A percentile compares a stretch with the other conserved stretches of the same genome.
Conservation (phyloP, 1,284 basidiomycete species). For the Heimioporus punctisporus region DNA sequence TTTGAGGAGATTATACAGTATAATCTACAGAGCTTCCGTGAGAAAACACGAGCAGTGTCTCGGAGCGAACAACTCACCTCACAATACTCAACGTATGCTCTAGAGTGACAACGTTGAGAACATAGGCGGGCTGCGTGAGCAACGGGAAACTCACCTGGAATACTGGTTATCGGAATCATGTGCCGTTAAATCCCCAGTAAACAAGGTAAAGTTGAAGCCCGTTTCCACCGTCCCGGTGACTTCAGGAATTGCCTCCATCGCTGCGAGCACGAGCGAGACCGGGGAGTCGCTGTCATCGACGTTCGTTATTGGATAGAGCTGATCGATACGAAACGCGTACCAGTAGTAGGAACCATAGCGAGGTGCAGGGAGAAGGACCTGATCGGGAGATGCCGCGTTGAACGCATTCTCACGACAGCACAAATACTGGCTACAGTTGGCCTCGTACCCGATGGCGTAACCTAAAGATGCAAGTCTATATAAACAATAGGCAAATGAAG, state of each 20-base stretch:
- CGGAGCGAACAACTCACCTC: constrained; percentile 32
- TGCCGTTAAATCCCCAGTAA: constrained; percentile 78
- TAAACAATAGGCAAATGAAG: neutral
- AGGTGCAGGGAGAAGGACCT: constrained; percentile 55
- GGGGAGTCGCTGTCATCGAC: constrained; percentile 61
- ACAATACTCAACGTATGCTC: constrained; percentile 51
- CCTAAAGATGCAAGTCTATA: constrained; percentile 35
- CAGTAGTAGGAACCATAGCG: constrained; percentile 67
- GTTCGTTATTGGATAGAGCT: neutral
- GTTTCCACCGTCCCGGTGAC: constrained; percentile 60
- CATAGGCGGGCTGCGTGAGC: neutral
- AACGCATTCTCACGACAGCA: constrained; percentile 67
- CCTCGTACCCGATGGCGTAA: constrained; percentile 73
- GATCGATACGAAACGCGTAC: constrained; percentile 31
- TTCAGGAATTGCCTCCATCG: constrained; percentile 67
- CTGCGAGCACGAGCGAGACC: constrained; percentile 57
- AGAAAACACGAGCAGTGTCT: neutral
- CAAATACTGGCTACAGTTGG: constrained; percentile 63
- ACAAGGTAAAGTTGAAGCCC: constrained; percentile 69
- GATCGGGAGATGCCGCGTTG: constrained; percentile 53
- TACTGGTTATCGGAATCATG: constrained; percentile 72
- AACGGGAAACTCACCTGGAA: constrained; percentile 43
- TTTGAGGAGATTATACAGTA: constrained; percentile 65
- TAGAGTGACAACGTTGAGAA: constrained; percentile 15
- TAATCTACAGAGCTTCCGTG: constrained; percentile 41